phyloP scores from a whole-genome alignment of 1,284 basidiomycete species.

The Boletellus dicymbophilus region DNA sequence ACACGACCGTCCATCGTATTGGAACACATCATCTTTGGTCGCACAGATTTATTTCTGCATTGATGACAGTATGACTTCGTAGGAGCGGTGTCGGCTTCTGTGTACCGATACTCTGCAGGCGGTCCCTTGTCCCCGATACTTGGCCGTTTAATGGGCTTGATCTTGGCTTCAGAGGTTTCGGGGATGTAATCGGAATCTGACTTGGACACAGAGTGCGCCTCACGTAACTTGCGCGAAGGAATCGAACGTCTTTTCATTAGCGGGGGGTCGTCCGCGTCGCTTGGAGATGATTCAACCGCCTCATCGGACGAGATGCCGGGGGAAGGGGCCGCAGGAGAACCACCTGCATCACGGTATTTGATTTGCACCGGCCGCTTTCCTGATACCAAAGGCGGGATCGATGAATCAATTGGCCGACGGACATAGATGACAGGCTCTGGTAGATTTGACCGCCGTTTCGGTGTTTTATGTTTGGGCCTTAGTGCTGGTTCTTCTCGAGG shows the following conservation, averaged over 20 bases:
- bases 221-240: constrained; percentile 21
- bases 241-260: constrained; percentile 5
- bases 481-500: neutral
- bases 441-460: constrained; percentile 14
- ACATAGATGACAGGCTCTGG: constrained; percentile 31
- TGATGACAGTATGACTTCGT: constrained; percentile 27
- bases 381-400: constrained; percentile 17
- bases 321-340: neutral
- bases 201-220: constrained; percentile 2
- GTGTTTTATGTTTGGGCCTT: neutral
- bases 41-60: constrained; percentile 18
- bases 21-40: constrained; percentile 34
- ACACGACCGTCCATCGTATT: constrained; percentile 13
- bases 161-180: constrained; percentile 4
- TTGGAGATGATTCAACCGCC: neutral
- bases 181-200: constrained; percentile 21
- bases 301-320: neutral
- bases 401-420: constrained; percentile 28
- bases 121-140: neutral
- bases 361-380: constrained; percentile 32
- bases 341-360: constrained; percentile 27
- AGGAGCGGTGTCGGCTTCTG: neutral
- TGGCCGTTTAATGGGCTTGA: constrained; percentile 8
- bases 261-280: neutral
- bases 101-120: neutral